phyloP scores from a whole-genome alignment of 495 filamentous ascomycete species.

The Copromyces sp. region DNA sequence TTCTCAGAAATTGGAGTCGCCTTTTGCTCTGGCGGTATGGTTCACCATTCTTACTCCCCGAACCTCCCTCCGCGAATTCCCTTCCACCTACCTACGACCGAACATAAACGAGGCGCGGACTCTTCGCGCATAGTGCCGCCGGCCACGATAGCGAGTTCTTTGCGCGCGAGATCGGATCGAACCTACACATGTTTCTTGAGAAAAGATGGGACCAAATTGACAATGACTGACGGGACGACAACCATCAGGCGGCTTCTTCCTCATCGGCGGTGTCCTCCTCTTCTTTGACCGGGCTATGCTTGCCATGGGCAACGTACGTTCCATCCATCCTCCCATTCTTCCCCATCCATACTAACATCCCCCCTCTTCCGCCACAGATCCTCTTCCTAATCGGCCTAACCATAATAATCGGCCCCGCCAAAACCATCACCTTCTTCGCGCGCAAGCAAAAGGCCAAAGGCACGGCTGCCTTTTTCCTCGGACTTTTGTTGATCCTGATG shows the following conservation, averaged over 20 bases:
- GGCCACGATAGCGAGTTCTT: not conserved
- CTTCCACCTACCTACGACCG: not conserved
- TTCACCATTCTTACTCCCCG: not conserved
- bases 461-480: conserved; percentile 78
- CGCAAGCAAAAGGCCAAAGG: conserved; percentile 86
- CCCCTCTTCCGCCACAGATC: conserved; percentile 43
- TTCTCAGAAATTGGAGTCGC: conserved; percentile 79
- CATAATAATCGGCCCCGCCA: conserved; percentile 86
- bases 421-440: conserved; percentile 87
- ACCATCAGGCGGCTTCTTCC: conserved; percentile 71
- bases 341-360: not conserved
- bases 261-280: conserved; percentile 83
- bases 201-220: conserved; percentile 5
- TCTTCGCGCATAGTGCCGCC: not conserved
- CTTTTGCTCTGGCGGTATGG: conserved; percentile 89
- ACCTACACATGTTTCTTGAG: not conserved
- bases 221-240: conserved; percentile 5
- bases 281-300: conserved; percentile 97
- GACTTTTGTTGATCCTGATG: conserved; percentile 74
- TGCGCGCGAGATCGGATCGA: not conserved
- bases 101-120: not conserved
- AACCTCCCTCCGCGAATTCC: not conserved
- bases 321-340: not conserved
- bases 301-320: conserved; percentile 40
- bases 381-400: conserved; percentile 95